Base-by-base conservation (phyloP, 1,284 basidiomycete genomes). In the Trametes polyzona region DNA sequence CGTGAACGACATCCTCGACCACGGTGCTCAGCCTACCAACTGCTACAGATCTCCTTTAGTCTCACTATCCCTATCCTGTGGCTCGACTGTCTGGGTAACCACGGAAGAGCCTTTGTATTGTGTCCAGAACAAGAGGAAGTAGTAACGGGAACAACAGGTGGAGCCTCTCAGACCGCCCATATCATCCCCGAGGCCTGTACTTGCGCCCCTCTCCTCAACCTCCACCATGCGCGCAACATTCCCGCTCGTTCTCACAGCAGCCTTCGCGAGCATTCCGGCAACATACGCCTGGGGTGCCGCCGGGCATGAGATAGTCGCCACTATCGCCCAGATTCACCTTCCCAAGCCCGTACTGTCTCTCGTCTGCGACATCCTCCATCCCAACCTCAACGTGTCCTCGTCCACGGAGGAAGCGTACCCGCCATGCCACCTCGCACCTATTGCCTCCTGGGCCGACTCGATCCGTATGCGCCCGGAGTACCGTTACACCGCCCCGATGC, bases 251-350 rank as follows among this genome's bases (percentile, higher is more conserved):
- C 29, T 32, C n/a, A 35, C 59, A 9, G 58, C 39, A n/a, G 53
- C 68, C 37, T n/a, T n/a, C n/a, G 50, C 62, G 16, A 44, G 12
- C 19, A 41, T 63, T 10, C 70, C 68, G 0, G 32, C 49, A 26
- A 60, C 59, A 1, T 42, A 55, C 33, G 70, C 67, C 1, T 72
- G 70, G 70, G 70, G 69, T 8, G 66, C 65, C 9, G 70, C 67
- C 83, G 94, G 94, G 16, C 95, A 96, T 65, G 91, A 96, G 75
- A 90, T 96, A 43, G 85, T 95, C 1, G 95, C 94, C 2, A 95
- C 94, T 4, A 93, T 97, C 55, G 95, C 95, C 0, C 92, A 97
- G 71, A 92, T 95, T 52, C 87, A 96, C 71, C 81, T 97, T 3
- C 84, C 93, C 68, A 92, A 92, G 0, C 77, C 77, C 1, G 88